Base-by-base conservation (phyloP, 2,329 filamentous ascomycete species). In the Ophiostoma ips region DNA sequence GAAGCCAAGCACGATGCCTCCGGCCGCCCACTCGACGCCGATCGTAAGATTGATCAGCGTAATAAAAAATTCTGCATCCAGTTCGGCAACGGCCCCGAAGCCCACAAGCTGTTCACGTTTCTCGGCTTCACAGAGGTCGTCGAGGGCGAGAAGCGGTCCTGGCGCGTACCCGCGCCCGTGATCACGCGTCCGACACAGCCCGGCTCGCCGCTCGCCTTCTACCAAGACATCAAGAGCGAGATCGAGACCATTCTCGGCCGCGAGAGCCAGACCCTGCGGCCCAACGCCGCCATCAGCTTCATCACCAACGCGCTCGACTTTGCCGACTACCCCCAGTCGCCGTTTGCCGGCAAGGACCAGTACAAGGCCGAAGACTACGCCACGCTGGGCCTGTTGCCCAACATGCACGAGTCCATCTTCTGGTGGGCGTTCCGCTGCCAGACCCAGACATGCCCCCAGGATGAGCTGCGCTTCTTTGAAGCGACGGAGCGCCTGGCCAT, bases 31-130 rank as follows among this genome's bases (percentile, higher is more conserved):
- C 46, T 36, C 8, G 54, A 51, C 16, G 44, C 34, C 10, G 52
- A 50, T 12, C 51, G 52, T 41, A 71, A 64, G 46, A 76, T 79
- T 34, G 73, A 74, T 2, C 72, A 72, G 49, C 64, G 75, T 1
- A 79, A 79, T 56, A 78, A 77, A 58, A 68, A 71, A 13, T 79
- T 78, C 50, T 63, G 64, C 24, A 70, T 77, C 2, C 64, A 75
- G 7, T 77, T 79, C 51, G 72, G 74, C 0, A 53, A 55, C 51
- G 57, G 55, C 1, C 64, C 66, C 5, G 68, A 71, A 4, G 73
- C 72, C 47, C 69, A 71, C 43, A 58, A 61, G 19, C 65, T 79
- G 12, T 73, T 78, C 55, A 62, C 61, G 13, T 66, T 66, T 12
- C 62, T 79, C 5, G 73, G 71, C 11, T 78, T 77, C 43, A 55